Evolutionary conservation across 495 filamentous ascomycete species (phyloP).

Genomic region (Bombardia bombarda): DNA sequence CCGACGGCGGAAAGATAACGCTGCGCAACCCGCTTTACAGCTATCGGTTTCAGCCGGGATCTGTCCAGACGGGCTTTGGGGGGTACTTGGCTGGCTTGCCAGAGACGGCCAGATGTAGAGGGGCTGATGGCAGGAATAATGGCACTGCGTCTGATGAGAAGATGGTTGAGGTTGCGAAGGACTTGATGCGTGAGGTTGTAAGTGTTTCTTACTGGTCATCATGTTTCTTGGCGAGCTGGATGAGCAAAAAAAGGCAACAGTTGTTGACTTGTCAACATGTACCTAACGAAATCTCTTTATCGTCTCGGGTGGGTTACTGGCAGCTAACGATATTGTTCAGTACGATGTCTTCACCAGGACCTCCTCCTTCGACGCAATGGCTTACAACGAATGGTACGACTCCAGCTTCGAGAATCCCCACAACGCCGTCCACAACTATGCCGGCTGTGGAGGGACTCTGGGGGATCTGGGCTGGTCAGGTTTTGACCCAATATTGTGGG

Average conservation of each 20-base stretch:
- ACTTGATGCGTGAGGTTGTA: slow-evolving; percentile 24
- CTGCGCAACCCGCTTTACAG: slow-evolving; percentile 30
- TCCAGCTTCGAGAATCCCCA: slow-evolving; percentile 31
- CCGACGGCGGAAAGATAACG: slow-evolving; percentile 14
- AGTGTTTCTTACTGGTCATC: not conserved
- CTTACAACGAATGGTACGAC: slow-evolving; percentile 14
- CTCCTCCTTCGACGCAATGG: slow-evolving; percentile 25
- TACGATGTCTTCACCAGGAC: slow-evolving; percentile 28
- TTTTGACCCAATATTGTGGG: slow-evolving; percentile 33
- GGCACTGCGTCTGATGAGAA: slow-evolving; percentile 15
- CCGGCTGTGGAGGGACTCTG: slow-evolving; percentile 25
- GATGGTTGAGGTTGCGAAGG: slow-evolving; percentile 6
- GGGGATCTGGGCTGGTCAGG: slow-evolving; percentile 21
- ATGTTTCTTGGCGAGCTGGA: too few species aligned
- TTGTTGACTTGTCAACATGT: not conserved
- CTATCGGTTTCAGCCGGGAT: slow-evolving; percentile 25
- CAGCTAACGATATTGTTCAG: slow-evolving; percentile 7
- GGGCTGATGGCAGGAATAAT: slow-evolving; percentile 11
- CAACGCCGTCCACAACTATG: slow-evolving; percentile 23
- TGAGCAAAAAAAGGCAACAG: too few species aligned
- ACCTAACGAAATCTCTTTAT: not conserved
- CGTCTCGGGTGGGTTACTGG: not conserved
- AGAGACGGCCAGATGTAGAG: slow-evolving; percentile 20
- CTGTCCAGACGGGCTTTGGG: slow-evolving; percentile 17
- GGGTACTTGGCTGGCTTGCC: slow-evolving; percentile 7